Evolutionary conservation across 1,284 basidiomycete species (phyloP), one percentile per base, ranked within the genome.

Genomic region (Cystobasidiaceae sp.): DNA sequence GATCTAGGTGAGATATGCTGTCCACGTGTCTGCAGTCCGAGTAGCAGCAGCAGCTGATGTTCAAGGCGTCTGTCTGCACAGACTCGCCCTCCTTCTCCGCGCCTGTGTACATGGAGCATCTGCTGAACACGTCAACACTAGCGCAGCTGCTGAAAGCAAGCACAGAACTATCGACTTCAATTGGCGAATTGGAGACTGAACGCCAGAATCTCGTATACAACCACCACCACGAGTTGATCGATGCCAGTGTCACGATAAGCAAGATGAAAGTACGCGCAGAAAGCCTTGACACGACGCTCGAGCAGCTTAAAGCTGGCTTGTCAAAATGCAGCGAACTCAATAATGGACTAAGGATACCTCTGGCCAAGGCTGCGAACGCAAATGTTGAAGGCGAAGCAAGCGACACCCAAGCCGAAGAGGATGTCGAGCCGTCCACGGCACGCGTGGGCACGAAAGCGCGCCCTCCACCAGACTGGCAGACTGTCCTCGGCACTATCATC

Each of bases 191-290:
- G 4, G 90, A 93, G 66, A 86, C 87, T 70, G 91, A 93, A 74
- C 82, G 90, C 32, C 92, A 94, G 75, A 88, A 88, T 21, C 79
- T 94, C 39, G 92, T 94, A 3, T 94, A 94, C 75, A 93, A 94
- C 71, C 91, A 94, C 72, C 91, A 94, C 73, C 90, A 93, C 70
- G 91, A 94, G 73, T 84, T 94, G 21, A 92, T 94, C 50, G 70
- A 73, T 19, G 92, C 91, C 0, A 90, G 87, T 69, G 90, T 92
- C 72, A 94, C 92, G 5, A 93, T 94, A n/a, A 62, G 13, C 3
- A 70, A 91, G 88, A 90, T 92, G 86, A 91, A 90, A 76, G 82
- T 82, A 2, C 83, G 88, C 8, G 88, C 90, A 0, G 89, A 91
- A 75, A 84, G 84, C 55, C 81, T 91, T 8, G 89, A 92, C 73